These are phyloP conservation scores for Cadophora luteo-olivacea DNA, from an alignment of 2,329 filamentous ascomycete species.

Conservation along the genomic window DNA sequence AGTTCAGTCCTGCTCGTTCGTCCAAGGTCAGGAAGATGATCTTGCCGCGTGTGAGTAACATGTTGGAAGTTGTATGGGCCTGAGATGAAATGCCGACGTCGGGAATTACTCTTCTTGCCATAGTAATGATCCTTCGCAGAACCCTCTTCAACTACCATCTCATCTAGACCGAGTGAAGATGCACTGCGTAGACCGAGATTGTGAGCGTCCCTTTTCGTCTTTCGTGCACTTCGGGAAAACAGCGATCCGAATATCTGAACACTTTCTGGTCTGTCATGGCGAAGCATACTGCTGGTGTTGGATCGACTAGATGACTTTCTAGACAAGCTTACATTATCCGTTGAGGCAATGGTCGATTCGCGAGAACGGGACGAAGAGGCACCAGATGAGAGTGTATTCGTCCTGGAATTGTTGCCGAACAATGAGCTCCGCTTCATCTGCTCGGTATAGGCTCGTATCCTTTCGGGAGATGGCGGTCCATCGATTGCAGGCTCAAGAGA, in stretches of 20 bases:
- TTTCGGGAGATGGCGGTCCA: constrained; percentile 65
- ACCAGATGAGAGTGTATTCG: constrained; percentile 58
- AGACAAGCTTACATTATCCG: constrained; percentile 51
- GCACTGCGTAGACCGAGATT: constrained; percentile 34
- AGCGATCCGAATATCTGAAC: constrained; percentile 64
- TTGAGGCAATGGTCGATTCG: constrained; percentile 39
- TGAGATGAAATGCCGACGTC: constrained; percentile 54
- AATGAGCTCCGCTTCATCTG: constrained; percentile 63
- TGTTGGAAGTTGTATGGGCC: constrained; percentile 72
- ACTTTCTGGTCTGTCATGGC: constrained; percentile 62
- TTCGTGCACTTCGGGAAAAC: constrained; percentile 59
- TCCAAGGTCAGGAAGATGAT: constrained; percentile 52
- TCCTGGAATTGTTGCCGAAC: constrained; percentile 53
- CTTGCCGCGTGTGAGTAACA: constrained; percentile 62
- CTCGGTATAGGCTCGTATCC: constrained; percentile 62
- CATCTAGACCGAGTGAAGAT: constrained; percentile 27
- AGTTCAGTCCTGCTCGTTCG: constrained; percentile 51
- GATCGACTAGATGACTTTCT: constrained; percentile 64
- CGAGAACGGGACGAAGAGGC: constrained; percentile 60
- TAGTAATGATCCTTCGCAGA: constrained; percentile 37
- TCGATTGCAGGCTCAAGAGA: constrained; percentile 65
- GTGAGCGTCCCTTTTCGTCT: constrained; percentile 56
- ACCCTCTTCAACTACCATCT: constrained; percentile 28
- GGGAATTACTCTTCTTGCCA: constrained; percentile 26
- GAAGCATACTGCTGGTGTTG: constrained; percentile 57